Conservation (phyloP, 306 rosid species). For the Macrotyloma uniflorum region DNA sequence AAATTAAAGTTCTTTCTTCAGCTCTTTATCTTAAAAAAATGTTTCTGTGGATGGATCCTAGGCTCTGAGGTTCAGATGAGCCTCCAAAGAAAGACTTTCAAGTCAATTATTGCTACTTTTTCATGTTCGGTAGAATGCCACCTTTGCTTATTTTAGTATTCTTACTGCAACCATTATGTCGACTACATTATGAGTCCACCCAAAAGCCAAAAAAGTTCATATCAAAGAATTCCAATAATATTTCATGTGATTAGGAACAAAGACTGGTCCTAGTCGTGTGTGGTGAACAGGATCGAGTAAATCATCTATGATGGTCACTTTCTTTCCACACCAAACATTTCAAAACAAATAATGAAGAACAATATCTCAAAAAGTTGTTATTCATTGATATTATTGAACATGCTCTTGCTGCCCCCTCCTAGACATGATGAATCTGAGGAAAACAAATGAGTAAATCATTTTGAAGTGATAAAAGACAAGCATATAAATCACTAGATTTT, state of each 20-base stretch:
- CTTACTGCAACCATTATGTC: constrained; percentile 11
- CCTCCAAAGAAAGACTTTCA: constrained; percentile 34
- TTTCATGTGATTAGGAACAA: constrained; percentile 39
- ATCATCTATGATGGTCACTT: constrained; percentile 17
- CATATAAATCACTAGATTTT: constrained; percentile 33
- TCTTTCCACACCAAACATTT: constrained; percentile 34
- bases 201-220: constrained; percentile 2
- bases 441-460: background rate
- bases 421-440: constrained; percentile 1
- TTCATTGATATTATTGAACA: constrained; percentile 22
- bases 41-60: constrained; percentile 40
- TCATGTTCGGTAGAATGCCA: constrained; percentile 41
- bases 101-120: constrained; percentile 46
- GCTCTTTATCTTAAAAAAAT: constrained; percentile 14
- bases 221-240: constrained; percentile 26
- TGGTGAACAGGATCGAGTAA: constrained; percentile 30
- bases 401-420: constrained; percentile 13
- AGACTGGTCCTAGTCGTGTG: constrained; percentile 39
- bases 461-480: background rate
- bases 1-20: background rate
- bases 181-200: background rate
- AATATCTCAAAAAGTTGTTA: constrained; percentile 12
- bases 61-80: constrained; percentile 24
- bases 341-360: constrained; percentile 21
- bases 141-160: constrained; percentile 28